phyloP scores from a whole-genome alignment of 129 eudicot genomes.

The Glebionis coronaria region DNA sequence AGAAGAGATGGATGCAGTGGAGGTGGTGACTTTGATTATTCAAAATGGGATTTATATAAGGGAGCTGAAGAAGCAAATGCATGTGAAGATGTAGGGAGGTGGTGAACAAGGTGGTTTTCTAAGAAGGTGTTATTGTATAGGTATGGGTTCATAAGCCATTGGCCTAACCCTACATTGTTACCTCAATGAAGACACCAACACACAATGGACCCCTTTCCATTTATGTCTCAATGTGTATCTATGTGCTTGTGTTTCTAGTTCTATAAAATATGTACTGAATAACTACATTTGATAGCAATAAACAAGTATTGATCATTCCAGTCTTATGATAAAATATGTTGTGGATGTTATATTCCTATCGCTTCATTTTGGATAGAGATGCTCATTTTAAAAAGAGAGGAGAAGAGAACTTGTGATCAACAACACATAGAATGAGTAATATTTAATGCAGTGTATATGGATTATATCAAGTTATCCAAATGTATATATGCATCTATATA shows the following conservation, averaged over 20 bases:
- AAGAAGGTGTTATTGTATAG: slow-evolving; percentile 26
- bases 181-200: slow-evolving; percentile 34
- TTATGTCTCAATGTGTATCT: slow-evolving; percentile 23
- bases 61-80: slow-evolving; percentile 34
- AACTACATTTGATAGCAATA: background rate
- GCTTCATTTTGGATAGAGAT: too few relatives aligned
- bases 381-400: too few relatives aligned
- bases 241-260: background rate
- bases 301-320: background rate
- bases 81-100: slow-evolving; percentile 50
- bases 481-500: background rate
- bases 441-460: too few relatives aligned
- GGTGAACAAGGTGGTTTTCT: slow-evolving; percentile 28
- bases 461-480: too few relatives aligned
- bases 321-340: background rate
- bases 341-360: too few relatives aligned
- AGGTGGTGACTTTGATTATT: background rate
- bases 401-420: too few relatives aligned
- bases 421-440: too few relatives aligned
- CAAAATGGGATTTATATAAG: slow-evolving; percentile 20
- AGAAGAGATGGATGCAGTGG: slow-evolving; percentile 24
- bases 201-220: slow-evolving; percentile 26
- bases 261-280: background rate
- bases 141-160: slow-evolving; percentile 26
- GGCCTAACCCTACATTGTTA: slow-evolving; percentile 38